phyloP scores from a whole-genome alignment of 768 basidiomycete genomes.

The Lactarius indigo region DNA sequence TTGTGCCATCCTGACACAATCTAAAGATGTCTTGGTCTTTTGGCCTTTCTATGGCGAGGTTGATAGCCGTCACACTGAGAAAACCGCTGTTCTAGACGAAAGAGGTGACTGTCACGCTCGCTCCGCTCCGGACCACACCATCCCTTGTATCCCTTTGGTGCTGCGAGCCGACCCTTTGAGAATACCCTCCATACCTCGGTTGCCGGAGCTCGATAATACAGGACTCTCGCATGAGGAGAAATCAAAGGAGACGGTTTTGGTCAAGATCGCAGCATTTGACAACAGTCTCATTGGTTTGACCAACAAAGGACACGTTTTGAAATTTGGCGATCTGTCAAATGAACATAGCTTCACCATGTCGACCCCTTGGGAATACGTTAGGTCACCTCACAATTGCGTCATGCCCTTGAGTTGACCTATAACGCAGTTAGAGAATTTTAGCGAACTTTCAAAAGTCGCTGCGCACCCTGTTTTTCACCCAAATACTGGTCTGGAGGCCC shows the following conservation, averaged over 20 bases:
- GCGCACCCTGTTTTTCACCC: conserved; percentile 43
- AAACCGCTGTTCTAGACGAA: conserved; percentile 46
- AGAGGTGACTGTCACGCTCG: conserved; percentile 35
- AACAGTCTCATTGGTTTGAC: conserved; percentile 75
- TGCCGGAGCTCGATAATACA: conserved; percentile 48
- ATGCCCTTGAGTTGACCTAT: conserved; percentile 5
- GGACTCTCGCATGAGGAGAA: conserved; percentile 28
- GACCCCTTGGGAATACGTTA: conserved; percentile 70
- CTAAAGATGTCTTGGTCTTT: conserved; percentile 73
- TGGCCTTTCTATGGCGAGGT: conserved; percentile 59
- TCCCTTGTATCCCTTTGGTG: conserved; percentile 63
- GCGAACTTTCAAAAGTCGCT: conserved; percentile 53
- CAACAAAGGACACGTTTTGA: conserved; percentile 72
- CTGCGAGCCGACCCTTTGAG: conserved; percentile 50
- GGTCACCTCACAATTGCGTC: conserved; percentile 26
- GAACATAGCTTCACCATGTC: conserved; percentile 35
- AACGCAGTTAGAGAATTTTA: conserved; percentile 67
- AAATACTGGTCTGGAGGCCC: conserved; percentile 32
- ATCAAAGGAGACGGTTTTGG: conserved; percentile 44
- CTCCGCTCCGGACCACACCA: conserved; percentile 37
- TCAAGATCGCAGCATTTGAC: conserved; percentile 81
- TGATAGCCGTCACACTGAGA: conserved; percentile 34
- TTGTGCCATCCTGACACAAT: conserved; percentile 66
- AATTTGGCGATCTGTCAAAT: conserved; percentile 46
- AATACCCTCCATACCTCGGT: conserved; percentile 56